Evolutionary conservation across 139 green algal species (phyloP).

Genomic region (Pseudopediastrum boryanum): DNA sequence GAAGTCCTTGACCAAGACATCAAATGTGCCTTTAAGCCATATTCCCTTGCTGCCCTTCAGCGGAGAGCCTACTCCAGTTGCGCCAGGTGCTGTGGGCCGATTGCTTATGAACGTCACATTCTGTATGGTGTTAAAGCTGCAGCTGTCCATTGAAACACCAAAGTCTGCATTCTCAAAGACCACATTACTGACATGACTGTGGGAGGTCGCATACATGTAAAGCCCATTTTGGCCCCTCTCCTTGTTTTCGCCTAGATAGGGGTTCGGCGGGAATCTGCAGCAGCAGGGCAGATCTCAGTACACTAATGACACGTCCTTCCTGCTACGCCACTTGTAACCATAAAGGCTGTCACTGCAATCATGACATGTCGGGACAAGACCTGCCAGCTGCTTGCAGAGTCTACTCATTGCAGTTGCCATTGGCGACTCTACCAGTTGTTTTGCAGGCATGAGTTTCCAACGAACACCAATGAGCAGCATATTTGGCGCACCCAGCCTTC

Average conservation of each 20-base stretch:
- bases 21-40: conserved; percentile 5
- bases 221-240: conserved; percentile 30
- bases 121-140: conserved; percentile 33
- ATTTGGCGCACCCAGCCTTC: no score
- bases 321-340: no score
- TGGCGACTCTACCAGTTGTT: no score
- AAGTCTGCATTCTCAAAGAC: conserved; percentile 37
- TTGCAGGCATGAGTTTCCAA: no score
- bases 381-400: no score
- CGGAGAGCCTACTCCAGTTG: conserved; percentile 19
- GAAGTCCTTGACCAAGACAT: conserved; percentile 18
- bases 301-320: not conserved
- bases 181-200: conserved; percentile 31
- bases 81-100: conserved; percentile 3
- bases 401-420: no score
- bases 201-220: conserved; percentile 28
- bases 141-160: conserved; percentile 19
- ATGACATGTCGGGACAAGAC: no score
- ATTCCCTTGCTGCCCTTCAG: not conserved
- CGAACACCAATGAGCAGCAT: no score
- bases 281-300: conserved; percentile 10
- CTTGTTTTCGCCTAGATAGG: conserved; percentile 16
- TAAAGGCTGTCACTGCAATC: no score
- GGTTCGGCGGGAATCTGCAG: no score
- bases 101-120: conserved; percentile 27